Conservation (phyloP, 352 stramenopile species). For the Pythium myriotylum region DNA sequence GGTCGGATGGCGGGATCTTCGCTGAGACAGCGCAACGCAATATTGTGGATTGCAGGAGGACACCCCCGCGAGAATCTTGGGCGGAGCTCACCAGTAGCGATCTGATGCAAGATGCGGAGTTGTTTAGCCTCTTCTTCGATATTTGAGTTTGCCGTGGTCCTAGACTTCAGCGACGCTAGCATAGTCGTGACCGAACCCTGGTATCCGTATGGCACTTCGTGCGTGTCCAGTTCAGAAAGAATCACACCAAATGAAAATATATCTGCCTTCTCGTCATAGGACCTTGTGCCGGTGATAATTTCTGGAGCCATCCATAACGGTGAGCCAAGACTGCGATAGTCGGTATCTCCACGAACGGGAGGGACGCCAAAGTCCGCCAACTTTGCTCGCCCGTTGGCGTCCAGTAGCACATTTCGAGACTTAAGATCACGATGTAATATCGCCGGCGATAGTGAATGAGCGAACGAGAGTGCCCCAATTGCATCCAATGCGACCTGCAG, state of each 20-base stretch:
- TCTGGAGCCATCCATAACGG: slow-evolving; percentile 16
- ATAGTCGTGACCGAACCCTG: slow-evolving; percentile 11
- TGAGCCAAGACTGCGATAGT: neutral
- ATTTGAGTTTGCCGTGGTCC: neutral
- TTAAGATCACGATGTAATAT: slow-evolving; percentile 20
- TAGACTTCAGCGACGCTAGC: neutral
- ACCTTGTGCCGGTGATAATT: neutral
- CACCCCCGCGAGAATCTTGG: slow-evolving; percentile 10
- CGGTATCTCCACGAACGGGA: no score
- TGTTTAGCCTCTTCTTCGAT: neutral
- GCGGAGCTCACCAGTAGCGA: slow-evolving; percentile 9
- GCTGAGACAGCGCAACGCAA: slow-evolving; percentile 8
- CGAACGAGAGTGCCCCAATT: slow-evolving; percentile 9
- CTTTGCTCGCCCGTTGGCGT: slow-evolving; percentile 8
- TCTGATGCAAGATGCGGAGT: slow-evolving; percentile 4
- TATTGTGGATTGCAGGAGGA: slow-evolving; percentile 6
- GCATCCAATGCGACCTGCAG: slow-evolving; percentile 19
- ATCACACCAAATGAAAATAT: slow-evolving; percentile 35
- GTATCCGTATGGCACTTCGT: slow-evolving; percentile 18
- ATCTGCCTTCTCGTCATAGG: slow-evolving; percentile 17
- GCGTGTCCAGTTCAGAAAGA: slow-evolving; percentile 24
- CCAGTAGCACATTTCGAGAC: slow-evolving; percentile 17
- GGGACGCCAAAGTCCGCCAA: slow-evolving; percentile 6
- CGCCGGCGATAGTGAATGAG: slow-evolving; percentile 5
- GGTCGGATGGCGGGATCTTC: neutral